Base-by-base conservation (phyloP, 305 asterid species). In the Fraxinus greggii region DNA sequence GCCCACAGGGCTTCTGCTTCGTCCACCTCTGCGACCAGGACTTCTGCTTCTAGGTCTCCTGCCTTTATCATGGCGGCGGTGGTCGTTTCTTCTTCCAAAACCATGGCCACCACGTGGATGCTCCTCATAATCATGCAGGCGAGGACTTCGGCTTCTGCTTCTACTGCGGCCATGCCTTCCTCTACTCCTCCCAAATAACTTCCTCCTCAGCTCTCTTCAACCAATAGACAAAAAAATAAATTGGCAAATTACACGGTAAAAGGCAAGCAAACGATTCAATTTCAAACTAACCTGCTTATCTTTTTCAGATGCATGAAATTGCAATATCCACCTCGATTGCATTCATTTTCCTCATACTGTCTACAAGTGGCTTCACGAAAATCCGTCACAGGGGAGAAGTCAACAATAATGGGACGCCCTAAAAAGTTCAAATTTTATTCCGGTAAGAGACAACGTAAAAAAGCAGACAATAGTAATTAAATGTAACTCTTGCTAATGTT, bases 1-100 rank as follows among this genome's bases (percentile, higher is more conserved):
- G 17, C 92, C 93, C 24, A 82, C 88, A 28, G 98, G 98, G 75
- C 97, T 93, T 87, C 91, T 86, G 90, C 94, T 93, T 51, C 92
- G 88, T 48, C 93, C 93, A 40, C 89, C 87, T 88, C 93, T 90
- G 51, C 93, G 88, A 78, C 90, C 90, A 7, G 97, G 96, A 78
- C 95, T 91, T 89, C 96, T 91, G 90, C 97, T 94, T 78, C 97
- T 87, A 76, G 93, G 93, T 87, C 94, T 92, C 85, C 96, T 84
- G 36, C 95, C 91, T 85, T 93, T 91, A 42, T 91, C 97, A 82
- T 87, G 88, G 85, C 88, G 87, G 81, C 90, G 94, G 78, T 84
- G 82, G 81, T 90, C 96, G 17, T 94, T 90, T 80, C 98, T 89
- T 81, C 97, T 91, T 75, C 91, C 90, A 69, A 86, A 88, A 63